Evolutionary conservation across 2,329 filamentous ascomycete species (phyloP), one percentile per base, ranked within the genome.

Genomic region (Sphaerostilbella broomeana): DNA sequence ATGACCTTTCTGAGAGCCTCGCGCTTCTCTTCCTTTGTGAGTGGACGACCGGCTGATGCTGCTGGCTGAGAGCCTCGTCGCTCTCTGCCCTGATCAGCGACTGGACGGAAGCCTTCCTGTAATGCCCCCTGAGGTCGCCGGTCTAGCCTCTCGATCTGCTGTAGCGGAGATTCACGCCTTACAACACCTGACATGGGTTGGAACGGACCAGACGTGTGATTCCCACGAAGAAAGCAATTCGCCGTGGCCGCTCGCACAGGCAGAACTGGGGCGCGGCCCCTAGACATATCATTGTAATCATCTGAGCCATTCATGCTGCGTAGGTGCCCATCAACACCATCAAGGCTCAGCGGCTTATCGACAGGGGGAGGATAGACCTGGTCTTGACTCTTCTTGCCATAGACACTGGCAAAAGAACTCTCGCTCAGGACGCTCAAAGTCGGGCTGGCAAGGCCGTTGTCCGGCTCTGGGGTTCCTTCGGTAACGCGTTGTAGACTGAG

Each of bases 341-440:
- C 55, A 27, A 58, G 48, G 8, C 51, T 47, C 5, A 56, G 46
- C 1, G 56, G 51, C 24, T 63, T 58, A 15, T 62, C 59, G 4
- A 57, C 44, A 4, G 55, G 47, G 13, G 42, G 42, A 3, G 52
- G 43, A 4, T 50, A 48, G 9, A 49, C 49, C 19, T 48, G 51
- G 8, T 56, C 53, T 2, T 49, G 38, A 6, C 45, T 50, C 45
- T 68, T 69, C 17, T 65, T 58, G 3, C 78, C 79, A 40, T 84
- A 84, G 0, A 84, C 64, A 48, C 79, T 83, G 16, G 73, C 49
- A 49, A 84, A 82, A 0, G 79, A 83, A 53, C 78, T 82, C 55
- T 83, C 78, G 47, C 79, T 83, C 45, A 84, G 58, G 10, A 82
- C 65, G 47, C 79, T 83, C 35, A 83, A 59, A 22, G 70, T 73